Percentiles rank a stretch among this genome's conserved stretches.
These are phyloP conservation scores for Dioscorea alata DNA, from an alignment of 106 monocot species.

Conservation along the genomic window DNA sequence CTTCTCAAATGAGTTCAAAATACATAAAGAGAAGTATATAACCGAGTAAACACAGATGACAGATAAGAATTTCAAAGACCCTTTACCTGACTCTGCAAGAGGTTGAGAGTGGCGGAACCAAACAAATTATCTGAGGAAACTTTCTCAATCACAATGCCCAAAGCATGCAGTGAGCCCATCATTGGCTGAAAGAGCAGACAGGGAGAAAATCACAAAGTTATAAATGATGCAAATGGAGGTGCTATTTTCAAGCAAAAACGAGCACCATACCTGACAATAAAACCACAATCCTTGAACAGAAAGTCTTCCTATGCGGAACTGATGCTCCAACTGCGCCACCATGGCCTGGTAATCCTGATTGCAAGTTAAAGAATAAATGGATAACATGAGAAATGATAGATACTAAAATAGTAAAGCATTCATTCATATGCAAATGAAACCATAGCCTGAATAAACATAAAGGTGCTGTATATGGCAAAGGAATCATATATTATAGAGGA, in stretches of 20 bases:
- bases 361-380: neutral
- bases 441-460: too few relatives aligned
- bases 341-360: conserved; percentile 94
- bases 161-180: conserved; percentile 86
- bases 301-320: conserved; percentile 91
- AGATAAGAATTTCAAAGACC: neutral
- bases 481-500: too few relatives aligned
- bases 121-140: conserved; percentile 49
- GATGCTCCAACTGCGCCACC: conserved; percentile 97
- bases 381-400: too few relatives aligned
- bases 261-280: conserved; percentile 67
- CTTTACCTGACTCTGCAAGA: conserved; percentile 85
- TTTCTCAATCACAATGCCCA: conserved; percentile 80
- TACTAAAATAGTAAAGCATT: neutral
- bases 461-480: too few relatives aligned
- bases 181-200: conserved; percentile 58
- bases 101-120: conserved; percentile 88
- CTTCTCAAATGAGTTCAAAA: too few relatives aligned
- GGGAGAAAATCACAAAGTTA: neutral
- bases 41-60: too few relatives aligned
- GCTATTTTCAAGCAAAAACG: neutral
- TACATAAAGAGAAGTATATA: too few relatives aligned
- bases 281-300: conserved; percentile 96
- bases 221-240: neutral
- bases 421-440: neutral